Percentiles rank a stretch among this genome's conserved stretches.
phyloP scores from a whole-genome alignment of 352 stramenopile species.

The Peronospora belbahrii region DNA sequence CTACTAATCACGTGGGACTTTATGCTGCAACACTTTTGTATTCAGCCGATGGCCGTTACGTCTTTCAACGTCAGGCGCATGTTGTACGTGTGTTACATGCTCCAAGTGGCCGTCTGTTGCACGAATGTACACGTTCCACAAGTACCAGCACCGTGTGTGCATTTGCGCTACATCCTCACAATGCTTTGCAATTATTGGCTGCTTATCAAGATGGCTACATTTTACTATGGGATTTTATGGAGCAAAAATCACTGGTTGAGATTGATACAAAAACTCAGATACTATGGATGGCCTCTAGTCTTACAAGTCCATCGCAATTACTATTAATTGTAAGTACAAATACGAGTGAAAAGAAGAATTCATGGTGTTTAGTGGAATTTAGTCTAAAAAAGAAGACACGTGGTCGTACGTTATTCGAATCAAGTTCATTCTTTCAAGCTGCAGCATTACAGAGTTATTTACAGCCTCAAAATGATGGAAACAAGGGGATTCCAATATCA shows the following conservation, averaged over 20 bases:
- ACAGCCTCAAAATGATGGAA: neutral
- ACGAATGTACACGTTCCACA: constrained; percentile 48
- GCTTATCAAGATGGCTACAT: constrained; percentile 62
- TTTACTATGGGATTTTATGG: constrained; percentile 68
- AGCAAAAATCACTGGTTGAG: constrained; percentile 57
- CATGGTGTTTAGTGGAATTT: constrained; percentile 60
- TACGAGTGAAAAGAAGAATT: neutral
- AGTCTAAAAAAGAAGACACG: constrained; percentile 63
- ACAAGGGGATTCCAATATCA: constrained; percentile 5
- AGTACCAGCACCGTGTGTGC: constrained; percentile 29
- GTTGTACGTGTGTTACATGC: constrained; percentile 63
- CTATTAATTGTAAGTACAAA: constrained; percentile 51
- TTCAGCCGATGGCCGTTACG: constrained; percentile 55
- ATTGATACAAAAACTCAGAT: constrained; percentile 38
- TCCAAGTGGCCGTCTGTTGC: constrained; percentile 63
- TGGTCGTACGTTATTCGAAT: constrained; percentile 38
- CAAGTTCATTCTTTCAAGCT: constrained; percentile 40
- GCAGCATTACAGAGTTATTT: constrained; percentile 54
- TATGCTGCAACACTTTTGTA: constrained; percentile 37
- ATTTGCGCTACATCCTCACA: constrained; percentile 63
- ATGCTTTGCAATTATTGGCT: constrained; percentile 56
- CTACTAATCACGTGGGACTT: constrained; percentile 1
- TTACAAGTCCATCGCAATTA: constrained; percentile 46
- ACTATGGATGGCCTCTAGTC: constrained; percentile 66
- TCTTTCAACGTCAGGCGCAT: constrained; percentile 76